Conservation (phyloP, 106 monocot genomes). For the Phalaenopsis equestris region DNA sequence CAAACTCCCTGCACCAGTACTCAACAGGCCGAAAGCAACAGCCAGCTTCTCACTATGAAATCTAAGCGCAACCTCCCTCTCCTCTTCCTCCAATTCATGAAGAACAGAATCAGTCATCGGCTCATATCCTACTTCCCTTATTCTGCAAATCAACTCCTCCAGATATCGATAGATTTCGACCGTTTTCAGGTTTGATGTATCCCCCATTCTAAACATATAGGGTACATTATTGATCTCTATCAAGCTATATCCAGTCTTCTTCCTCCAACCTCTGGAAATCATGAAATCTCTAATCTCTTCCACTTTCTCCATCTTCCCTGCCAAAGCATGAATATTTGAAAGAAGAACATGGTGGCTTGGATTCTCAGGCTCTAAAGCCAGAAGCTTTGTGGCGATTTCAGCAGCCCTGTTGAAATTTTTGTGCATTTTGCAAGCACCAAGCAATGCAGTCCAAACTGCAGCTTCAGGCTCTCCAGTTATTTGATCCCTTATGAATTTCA, state of each 20-base stretch:
- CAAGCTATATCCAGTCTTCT: slow-evolving; percentile 44
- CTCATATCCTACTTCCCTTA: slow-evolving; percentile 29
- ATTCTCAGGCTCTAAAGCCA: slow-evolving; percentile 38
- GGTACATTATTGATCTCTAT: slow-evolving; percentile 29
- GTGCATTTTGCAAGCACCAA: slow-evolving; percentile 57
- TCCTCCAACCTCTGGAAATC: slow-evolving; percentile 36
- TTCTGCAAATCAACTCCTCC: slow-evolving; percentile 30
- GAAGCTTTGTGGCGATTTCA: slow-evolving; percentile 30
- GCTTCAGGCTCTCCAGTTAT: slow-evolving; percentile 31
- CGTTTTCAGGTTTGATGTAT: slow-evolving; percentile 30
- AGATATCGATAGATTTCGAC: slow-evolving; percentile 30
- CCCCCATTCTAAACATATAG: slow-evolving; percentile 56
- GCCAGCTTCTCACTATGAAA: slow-evolving; percentile 64
- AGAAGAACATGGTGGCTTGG: slow-evolving; percentile 49
- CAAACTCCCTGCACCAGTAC: slow-evolving; percentile 13
- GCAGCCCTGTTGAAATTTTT: slow-evolving; percentile 38
- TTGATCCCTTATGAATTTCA: slow-evolving; percentile 20
- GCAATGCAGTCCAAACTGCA: slow-evolving; percentile 50
- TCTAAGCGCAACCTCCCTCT: slow-evolving; percentile 53
- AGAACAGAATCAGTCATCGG: slow-evolving; percentile 43
- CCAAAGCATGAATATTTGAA: slow-evolving; percentile 47
- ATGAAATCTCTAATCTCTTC: slow-evolving; percentile 35
- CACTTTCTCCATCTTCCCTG: slow-evolving; percentile 36
- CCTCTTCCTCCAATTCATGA: slow-evolving; percentile 64
- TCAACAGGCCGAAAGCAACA: slow-evolving; percentile 52